Base-by-base conservation (phyloP, 2,329 filamentous ascomycete genomes). In the Ophiocordyceps robertsii region DNA sequence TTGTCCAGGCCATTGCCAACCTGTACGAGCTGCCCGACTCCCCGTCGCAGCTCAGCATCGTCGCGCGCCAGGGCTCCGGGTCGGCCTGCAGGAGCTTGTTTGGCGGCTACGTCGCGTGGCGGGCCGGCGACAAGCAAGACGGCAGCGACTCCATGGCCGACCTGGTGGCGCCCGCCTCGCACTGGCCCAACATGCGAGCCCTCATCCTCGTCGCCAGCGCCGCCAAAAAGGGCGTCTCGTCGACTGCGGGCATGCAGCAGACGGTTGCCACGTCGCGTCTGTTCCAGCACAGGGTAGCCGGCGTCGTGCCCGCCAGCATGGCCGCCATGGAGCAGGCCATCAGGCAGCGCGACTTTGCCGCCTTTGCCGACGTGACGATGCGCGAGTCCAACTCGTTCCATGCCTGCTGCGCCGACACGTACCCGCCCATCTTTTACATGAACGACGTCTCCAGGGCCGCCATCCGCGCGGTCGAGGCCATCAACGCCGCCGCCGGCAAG, bases 381-480 rank as follows among this genome's bases (percentile, higher is more conserved):
- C 82, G 81, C 61, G 92, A 98, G 61, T 93, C 84, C 58, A 98
- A 98, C 68, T 86, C 80, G 46, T 98, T 98, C 78, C 92, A 98
- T 63, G 86, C 92, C 32, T 87, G 82, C 44, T 96, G 92, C 61
- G 70, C 93, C 53, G 92, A 98, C 61, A 96, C 92, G 2, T 88
- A 87, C 66, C 92, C 93, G 37, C 92, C 93, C 16, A 98, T 98
- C 59, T 95, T 95, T 66, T 98, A 98, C 71, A 81, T 98, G 73
- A 98, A 95, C 65, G 92, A 98, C 59, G 81, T 90, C 14, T 90
- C 83, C 17, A 73, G 84, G 32, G 87, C 90, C 1, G 88, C 90
- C 6, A 86, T 98, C 46, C 75, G 86, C 41, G 80, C 87, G 14
- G 89, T 95, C 29, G 88, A 98, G 67, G 75, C 80, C 52, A 85